Conservation (phyloP, 2,329 filamentous ascomycete species). For the Fusarium dlaminii region DNA sequence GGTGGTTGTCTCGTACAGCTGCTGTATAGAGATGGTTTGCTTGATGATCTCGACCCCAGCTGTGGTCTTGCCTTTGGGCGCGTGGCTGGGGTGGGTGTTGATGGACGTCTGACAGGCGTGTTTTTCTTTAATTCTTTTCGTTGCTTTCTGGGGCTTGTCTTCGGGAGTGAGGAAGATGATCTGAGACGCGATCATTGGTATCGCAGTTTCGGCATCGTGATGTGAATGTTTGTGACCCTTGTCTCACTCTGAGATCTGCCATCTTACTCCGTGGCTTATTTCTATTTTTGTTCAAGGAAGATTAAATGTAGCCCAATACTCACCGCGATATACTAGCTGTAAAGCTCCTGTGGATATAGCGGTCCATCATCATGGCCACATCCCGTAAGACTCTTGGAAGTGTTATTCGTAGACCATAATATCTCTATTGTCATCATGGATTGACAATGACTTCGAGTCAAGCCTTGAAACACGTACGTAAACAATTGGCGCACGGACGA, state of each 20-base stretch:
- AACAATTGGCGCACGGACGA: too few relatives aligned
- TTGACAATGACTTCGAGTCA: accelerated
- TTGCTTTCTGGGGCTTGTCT: conserved; percentile 58
- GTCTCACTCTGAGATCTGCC: conserved; percentile 85
- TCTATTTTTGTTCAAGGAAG: conserved; percentile 77
- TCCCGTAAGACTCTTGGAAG: neutral
- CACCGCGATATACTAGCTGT: conserved; percentile 69
- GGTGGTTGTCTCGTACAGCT: conserved; percentile 46
- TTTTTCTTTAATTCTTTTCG: conserved; percentile 63
- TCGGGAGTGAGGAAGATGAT: conserved; percentile 61
- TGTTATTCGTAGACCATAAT: neutral
- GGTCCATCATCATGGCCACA: conserved; percentile 78
- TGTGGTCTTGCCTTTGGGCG: conserved; percentile 80
- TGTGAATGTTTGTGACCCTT: conserved; percentile 56
- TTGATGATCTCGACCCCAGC: conserved; percentile 91
- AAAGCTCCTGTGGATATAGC: conserved; percentile 64
- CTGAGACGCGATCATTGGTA: neutral
- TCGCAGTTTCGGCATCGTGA: neutral
- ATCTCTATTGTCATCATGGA: accelerated
- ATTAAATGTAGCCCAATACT: conserved; percentile 70
- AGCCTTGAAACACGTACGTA: accelerated
- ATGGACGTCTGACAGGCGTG: conserved; percentile 87
- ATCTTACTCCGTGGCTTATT: conserved; percentile 72
- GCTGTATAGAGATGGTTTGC: conserved; percentile 80
- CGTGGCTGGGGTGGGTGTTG: conserved; percentile 80